A percentile compares a stretch with the other conserved stretches of the same genome.
Conservation (phyloP, 495 filamentous ascomycete genomes). For the Penicillium antarcticum region DNA sequence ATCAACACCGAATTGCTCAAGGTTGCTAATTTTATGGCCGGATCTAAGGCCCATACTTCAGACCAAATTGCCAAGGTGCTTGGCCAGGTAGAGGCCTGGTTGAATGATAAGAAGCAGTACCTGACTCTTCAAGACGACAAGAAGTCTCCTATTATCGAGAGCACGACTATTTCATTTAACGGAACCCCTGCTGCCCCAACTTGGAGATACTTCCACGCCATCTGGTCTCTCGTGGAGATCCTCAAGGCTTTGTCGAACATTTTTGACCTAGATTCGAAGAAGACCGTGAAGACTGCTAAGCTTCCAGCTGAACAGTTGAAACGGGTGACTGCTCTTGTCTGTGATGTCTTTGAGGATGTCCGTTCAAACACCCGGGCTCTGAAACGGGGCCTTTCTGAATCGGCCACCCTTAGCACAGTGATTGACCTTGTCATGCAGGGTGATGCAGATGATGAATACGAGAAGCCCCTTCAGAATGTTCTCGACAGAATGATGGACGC, state of each 20-base stretch:
- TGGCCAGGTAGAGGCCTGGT: conserved; percentile 32
- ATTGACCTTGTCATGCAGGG: conserved; percentile 34
- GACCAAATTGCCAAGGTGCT: conserved; percentile 33
- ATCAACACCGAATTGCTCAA: conserved; percentile 33
- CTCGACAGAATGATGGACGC: conserved; percentile 33
- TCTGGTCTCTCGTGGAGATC: conserved; percentile 36
- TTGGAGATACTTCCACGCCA: conserved; percentile 40
- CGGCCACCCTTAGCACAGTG: conserved; percentile 36
- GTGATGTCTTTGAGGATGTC: conserved; percentile 31
- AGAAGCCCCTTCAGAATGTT: conserved; percentile 27
- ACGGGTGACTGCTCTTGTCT: conserved; percentile 19
- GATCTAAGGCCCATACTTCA: conserved; percentile 30
- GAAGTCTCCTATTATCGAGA: conserved; percentile 20
- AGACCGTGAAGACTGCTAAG: conserved; percentile 30
- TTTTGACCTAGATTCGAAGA: conserved; percentile 26
- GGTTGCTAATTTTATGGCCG: conserved; percentile 33
- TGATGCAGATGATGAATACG: conserved; percentile 18
- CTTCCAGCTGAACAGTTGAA: conserved; percentile 35
- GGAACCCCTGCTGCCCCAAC: conserved; percentile 32
- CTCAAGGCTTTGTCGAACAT: conserved; percentile 37
- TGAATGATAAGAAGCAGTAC: conserved; percentile 24
- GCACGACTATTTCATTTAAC: conserved; percentile 23
- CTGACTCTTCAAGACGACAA: conserved; percentile 19
- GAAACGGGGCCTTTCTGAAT: conserved; percentile 33
- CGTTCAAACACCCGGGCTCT: conserved; percentile 33